Base-by-base conservation (phyloP, 257 asterid species). In the Nicotiana tabacum region DNA sequence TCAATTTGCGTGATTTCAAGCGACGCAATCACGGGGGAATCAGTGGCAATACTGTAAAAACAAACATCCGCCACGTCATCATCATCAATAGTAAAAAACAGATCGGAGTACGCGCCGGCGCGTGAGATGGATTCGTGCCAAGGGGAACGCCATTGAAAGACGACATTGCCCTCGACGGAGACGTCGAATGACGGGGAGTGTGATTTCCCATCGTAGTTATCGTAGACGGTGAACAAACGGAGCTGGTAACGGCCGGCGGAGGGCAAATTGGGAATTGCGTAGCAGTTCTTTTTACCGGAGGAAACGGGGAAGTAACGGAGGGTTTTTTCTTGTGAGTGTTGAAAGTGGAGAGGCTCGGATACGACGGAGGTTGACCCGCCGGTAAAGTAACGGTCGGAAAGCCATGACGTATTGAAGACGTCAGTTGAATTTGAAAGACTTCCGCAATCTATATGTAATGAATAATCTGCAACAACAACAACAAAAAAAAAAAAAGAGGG, bases 41-140 rank as follows among this genome's bases (percentile, higher is more conserved):
- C 99, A 9, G 99, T 96, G 65, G 99, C 98, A 77, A 96, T 90
- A 86, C 99, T 94, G 90, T 94, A 96, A 78, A 96, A 94, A 86
- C 98, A 96, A 1, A 96, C 81, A 81, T 96, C 96, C 3, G 87
- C 91, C 9, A 82, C 81, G 77, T 89, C 60, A 10, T 89, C 60
- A 4, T 91, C 92, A 16, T 81, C 78, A 10, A 88, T 85, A 68
- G 90, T 62, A 24, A 93, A 91, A 83, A 96, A 91, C 82, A 96
- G 94, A 87, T 94, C 99, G 62, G 98, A 90, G 82, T 94, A 94
- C 79, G 97, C 97, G 77, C 98, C 99, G 82, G 89, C 87, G 84
- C 97, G 90, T 16, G 97, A 82, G 66, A 86, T 81, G 0, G 84
- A 24, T 24, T 90, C 97, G 8, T 90, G 78, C 99, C 99, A 96